These are phyloP conservation scores for Ambrosiella cleistominuta DNA, from an alignment of 2,329 filamentous ascomycete genomes.

Conservation along the genomic window DNA sequence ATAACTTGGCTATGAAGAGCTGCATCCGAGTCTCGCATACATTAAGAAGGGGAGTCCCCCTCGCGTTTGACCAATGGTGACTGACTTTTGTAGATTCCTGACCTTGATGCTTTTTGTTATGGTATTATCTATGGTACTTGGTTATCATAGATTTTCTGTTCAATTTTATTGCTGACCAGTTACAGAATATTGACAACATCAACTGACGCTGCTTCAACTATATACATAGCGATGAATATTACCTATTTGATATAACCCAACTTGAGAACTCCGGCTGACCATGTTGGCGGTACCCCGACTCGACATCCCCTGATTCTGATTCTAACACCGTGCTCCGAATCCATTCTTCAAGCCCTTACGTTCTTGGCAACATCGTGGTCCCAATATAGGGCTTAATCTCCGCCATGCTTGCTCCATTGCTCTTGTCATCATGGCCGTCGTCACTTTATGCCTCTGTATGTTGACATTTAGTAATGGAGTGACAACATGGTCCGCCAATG, in stretches of 20 bases:
- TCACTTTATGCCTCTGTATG: background rate
- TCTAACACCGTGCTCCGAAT: background rate
- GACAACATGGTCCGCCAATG: background rate
- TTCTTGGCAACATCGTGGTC: background rate
- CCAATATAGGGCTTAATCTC: background rate
- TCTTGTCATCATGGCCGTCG: background rate
- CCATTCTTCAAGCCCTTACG: background rate
- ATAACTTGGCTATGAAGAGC: background rate
- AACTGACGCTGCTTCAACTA: no score
- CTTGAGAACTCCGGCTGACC: background rate
- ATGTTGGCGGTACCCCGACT: no score
- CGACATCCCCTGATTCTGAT: no score
- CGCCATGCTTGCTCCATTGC: background rate
- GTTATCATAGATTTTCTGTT: background rate
- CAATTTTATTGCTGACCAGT: background rate
- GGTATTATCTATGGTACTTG: background rate
- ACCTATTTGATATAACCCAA: background rate
- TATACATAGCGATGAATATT: background rate
- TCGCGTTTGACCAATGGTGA: background rate
- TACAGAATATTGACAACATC: no score
- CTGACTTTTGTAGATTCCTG: background rate
- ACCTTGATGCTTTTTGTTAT: background rate
- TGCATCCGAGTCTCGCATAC: background rate
- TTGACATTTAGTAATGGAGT: background rate
- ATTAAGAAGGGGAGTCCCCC: background rate